Evolutionary conservation across 306 rosid species (phyloP).

Genomic region (peach (Prunus persica)): Prunus_persica_NCBIv2 NC_034010.1:27052501-27053000

Average conservation of each 20-base stretch:
- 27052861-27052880: neutral
- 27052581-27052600: slow-evolving; percentile 30
- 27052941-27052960: slow-evolving; percentile 5
- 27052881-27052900: neutral
- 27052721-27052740: slow-evolving; percentile 18
- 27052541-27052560: slow-evolving; percentile 55
- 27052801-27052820: slow-evolving; percentile 1
- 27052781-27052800: slow-evolving; percentile 4
- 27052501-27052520: no score
- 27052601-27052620: slow-evolving; percentile 5
- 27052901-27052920: slow-evolving; percentile 7
- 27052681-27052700: neutral
- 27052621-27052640: neutral
- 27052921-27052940: slow-evolving; percentile 6
- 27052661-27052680: neutral
- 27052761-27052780: neutral
- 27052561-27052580: slow-evolving; percentile 23
- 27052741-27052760: slow-evolving; percentile 7
- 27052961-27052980: neutral
- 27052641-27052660: neutral
- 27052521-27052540: slow-evolving; percentile 30
- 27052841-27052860: neutral
- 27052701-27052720: neutral
- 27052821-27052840: neutral
- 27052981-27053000: slow-evolving; percentile 6